Evolutionary conservation across 441 rosid species (phyloP), one percentile per base, ranked within the genome.

Genomic region (Omphalea diandra): DNA sequence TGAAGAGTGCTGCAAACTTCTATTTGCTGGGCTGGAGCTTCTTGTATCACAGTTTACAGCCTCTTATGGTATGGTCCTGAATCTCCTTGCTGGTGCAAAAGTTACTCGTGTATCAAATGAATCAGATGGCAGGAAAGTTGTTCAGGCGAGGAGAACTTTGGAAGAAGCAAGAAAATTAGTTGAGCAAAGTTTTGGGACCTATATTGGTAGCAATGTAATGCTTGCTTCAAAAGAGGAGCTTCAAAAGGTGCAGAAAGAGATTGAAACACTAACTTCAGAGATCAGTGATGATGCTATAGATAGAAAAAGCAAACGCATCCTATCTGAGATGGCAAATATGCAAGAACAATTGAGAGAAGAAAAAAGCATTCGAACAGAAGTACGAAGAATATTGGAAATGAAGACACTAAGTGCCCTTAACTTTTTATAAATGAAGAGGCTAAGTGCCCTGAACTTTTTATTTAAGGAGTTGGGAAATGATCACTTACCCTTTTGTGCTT

Each of bases 31-130:
- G 67, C 77, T 94, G 31, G 88, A 82, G 77, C 99, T 98, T 78
- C 98, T 94, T 55, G 90, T 89, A 43, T 90, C 99, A 52, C 99
- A 90, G 73, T 92, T 94, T 76, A 87, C 94, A 80, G 97, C 99
- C 84, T 94, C 99, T 40, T 92, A 94, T 73, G 99, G 99, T 55
- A 92, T 94, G 98, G 99, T 90, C 72, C 81, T 94, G 69, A 94
- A 94, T 84, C 94, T 94, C 70, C 84, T 94, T 66, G 90, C 91
- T 33, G 98, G 98, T 18, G 69, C 88, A 33, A 92, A 86, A 82
- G 86, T 90, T 57, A 88, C 88, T 50, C 87, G 80, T 74, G 75
- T 77, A 54, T 80, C 86, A 74, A 82, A 67, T 66, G 93, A 88
- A 68, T 81, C 82, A 8, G 86, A 72, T 56, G 90, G 80, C 27